Evolutionary conservation across 1,139 yeast genomes (phyloP), one percentile per base, ranked within the genome.

Genomic region (Magnusiomyces suaveolens): DNA sequence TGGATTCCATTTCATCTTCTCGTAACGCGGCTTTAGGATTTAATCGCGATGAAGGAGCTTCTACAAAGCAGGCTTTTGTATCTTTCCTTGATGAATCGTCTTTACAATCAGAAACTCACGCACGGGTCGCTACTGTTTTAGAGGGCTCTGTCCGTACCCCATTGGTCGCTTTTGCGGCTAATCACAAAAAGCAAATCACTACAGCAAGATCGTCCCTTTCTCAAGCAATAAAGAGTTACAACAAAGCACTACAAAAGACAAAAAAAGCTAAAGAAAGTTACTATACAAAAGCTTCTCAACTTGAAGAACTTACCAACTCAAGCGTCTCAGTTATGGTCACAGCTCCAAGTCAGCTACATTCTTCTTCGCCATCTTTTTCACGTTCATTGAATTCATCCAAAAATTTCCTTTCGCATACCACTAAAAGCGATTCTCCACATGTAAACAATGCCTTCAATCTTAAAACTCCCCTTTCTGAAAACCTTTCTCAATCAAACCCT

Each of bases 231-330:
- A 76, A 76, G 56, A 75, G 69, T 38, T 84, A 80, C 66, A 76
- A 78, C 52, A 68, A 64, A 53, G 70, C 73, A 52, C 72, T 72
- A 55, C 63, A 63, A n/a, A 67, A 69, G 46, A 81, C 80, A 50
- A 80, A 79, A 52, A 82, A 78, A 63, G 67, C 78, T 33, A 88
- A 82, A 61, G 78, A 79, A 65, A 75, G 73, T 52, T 88, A 85
- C 65, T 86, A 84, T 70, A 80, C 81, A 65, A 83, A 83, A 64
- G 85, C 94, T 66, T 73, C 92, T 55, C 75, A 79, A 61, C 71
- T 84, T 57, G 95, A 87, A 65, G 88, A 84, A 54, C 46, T 59
- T 29, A 38, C 55, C 12, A 55, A 51, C 43, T 43, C 47, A 26
- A 43, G 50, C 33, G 51, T 53, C 41, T 56, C 57, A 10, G 50